Evolutionary conservation across 2,329 filamentous ascomycete species (phyloP).

Genomic region (Metarhizium robertsii): DNA sequence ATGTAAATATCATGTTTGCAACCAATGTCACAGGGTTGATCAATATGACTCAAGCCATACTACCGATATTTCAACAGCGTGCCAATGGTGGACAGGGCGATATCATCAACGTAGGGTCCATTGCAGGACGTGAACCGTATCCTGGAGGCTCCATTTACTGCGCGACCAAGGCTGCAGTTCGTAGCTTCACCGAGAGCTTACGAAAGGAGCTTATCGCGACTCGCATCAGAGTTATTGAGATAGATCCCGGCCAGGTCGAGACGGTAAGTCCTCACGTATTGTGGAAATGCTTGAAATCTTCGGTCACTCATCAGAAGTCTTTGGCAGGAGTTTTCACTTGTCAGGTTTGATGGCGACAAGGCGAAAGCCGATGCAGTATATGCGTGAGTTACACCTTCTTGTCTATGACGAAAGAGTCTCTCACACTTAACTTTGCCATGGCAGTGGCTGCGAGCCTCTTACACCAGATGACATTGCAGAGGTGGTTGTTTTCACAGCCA

Average conservation of each 20-base stretch:
- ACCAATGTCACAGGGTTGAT: conserved; percentile 95
- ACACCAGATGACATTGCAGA: conserved; percentile 89
- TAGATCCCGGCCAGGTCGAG: conserved; percentile 90
- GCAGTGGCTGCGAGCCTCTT: conserved; percentile 66
- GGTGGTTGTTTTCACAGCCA: conserved; percentile 76
- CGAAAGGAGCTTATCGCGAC: conserved; percentile 76
- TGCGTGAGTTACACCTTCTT: conserved; percentile 42
- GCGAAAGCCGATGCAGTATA: conserved; percentile 85
- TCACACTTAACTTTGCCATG: background rate
- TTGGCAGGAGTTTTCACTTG: conserved; percentile 69
- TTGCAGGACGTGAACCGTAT: conserved; percentile 81
- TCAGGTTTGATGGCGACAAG: conserved; percentile 84
- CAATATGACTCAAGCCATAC: conserved; percentile 87
- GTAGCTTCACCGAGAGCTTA: conserved; percentile 73
- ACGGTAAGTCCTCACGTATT: conserved; percentile 40
- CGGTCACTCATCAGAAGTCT: background rate
- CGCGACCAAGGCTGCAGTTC: conserved; percentile 81
- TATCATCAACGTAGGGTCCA: conserved; percentile 89
- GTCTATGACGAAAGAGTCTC: background rate
- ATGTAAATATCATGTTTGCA: conserved; percentile 79
- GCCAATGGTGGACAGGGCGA: conserved; percentile 73
- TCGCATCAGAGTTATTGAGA: conserved; percentile 72
- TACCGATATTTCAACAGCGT: conserved; percentile 72
- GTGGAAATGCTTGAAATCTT: background rate
- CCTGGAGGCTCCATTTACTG: conserved; percentile 85